Base-by-base conservation (phyloP, 2,329 filamentous ascomycete genomes). In the Dactylellina cionopaga region DNA sequence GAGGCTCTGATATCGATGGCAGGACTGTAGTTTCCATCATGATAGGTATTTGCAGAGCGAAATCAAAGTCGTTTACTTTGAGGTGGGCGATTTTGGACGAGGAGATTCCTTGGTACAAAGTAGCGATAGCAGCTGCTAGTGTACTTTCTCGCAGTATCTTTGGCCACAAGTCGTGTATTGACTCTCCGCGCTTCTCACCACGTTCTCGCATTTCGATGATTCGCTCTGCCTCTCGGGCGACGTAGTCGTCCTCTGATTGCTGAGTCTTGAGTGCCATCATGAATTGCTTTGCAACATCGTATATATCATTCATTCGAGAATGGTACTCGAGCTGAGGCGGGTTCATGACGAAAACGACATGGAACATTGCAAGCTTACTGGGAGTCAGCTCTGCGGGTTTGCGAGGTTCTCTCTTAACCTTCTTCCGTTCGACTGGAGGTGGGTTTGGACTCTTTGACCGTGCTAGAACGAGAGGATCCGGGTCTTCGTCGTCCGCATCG, bases 231-330 rank as follows among this genome's bases (percentile, higher is more conserved):
- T 99, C 92, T 77, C 90, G 90, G 88, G 92, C 95, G 3, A 99
- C 90, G 79, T 97, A 98, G 76, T 93, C 90, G 64, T 89, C 90
- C 71, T 91, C 89, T 75, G 93, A 90, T 81, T 99, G 94, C 79
- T 93, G 93, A 81, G 94, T 95, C 79, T 95, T 96, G 78, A 96
- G 87, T 2, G 91, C 92, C 82, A 94, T 96, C 78, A 92, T 93
- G 77, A 96, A 89, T 80, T 96, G 96, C 80, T 93, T 95, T 75
- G 93, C 90, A 37, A 98, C 89, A 59, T 91, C 85, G 79, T 96
- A 96, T 78, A 97, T 89, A 75, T 96, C 91, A 43, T 90, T 86
- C 46, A 96, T 83, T 10, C 86, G 83, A 78, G 83, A 84, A 64
- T 91, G 90, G 75, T 90, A 88, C 78, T 96, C 91, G 64, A 93